phyloP scores from a whole-genome alignment of 805 yeast genomes.

The Saccharomycopsis oosterbeekiorum region DNA sequence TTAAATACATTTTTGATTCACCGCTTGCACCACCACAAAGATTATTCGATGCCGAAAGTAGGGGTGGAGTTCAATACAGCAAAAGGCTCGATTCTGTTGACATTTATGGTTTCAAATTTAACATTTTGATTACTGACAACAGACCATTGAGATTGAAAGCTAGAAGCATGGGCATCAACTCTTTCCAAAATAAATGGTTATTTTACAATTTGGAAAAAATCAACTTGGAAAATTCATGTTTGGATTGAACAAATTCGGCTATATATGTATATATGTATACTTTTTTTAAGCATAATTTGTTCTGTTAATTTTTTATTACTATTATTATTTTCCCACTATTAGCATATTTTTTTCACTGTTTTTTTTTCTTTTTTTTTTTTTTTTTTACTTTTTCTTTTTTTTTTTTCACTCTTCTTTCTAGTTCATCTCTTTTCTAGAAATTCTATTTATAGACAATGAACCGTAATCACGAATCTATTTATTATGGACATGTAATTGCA shows the following conservation, averaged over 20 bases:
- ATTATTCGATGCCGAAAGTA: conserved; percentile 2
- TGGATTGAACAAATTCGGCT: conserved; percentile 29
- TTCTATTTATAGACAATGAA: not conserved
- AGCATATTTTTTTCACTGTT: not conserved
- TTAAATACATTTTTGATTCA: not conserved
- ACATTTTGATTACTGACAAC: conserved; percentile 65
- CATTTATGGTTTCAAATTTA: conserved; percentile 40
- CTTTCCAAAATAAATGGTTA: conserved; percentile 53
- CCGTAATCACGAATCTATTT: not conserved
- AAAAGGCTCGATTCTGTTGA: conserved; percentile 26
- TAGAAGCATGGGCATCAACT: conserved; percentile 42
- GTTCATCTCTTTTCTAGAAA: not conserved
- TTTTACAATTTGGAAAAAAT: conserved; percentile 40
- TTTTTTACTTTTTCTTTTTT: not conserved
- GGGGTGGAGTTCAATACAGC: conserved; percentile 17
- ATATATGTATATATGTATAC: not conserved
- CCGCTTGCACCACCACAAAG: not conserved
- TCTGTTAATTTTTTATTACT: not conserved
- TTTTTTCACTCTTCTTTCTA: not conserved
- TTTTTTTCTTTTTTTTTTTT: not conserved
- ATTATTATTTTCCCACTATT: not conserved
- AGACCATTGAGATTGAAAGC: conserved; percentile 61
- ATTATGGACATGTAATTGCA: not conserved
- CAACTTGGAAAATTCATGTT: conserved; percentile 39
- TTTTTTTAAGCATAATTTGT: not conserved